These are phyloP conservation scores for Penicillium sp. DNA, from an alignment of 2,329 filamentous ascomycete species.

Conservation along the genomic window DNA sequence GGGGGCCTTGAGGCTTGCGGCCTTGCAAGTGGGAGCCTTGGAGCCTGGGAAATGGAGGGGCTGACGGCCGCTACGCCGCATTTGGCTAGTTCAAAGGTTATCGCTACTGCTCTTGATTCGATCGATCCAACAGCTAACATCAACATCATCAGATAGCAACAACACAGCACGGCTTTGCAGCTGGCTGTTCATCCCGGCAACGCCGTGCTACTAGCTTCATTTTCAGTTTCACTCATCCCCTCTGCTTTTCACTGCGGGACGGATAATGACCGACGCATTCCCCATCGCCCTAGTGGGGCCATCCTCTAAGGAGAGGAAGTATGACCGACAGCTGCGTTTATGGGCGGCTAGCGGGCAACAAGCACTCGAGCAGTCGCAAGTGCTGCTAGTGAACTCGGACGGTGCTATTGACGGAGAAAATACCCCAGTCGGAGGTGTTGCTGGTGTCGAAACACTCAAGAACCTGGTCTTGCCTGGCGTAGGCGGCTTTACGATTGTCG, in stretches of 20 bases:
- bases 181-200: neutral
- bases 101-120: neutral
- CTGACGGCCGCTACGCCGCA: neutral
- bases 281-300: constrained; percentile 41
- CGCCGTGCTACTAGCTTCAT: neutral
- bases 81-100: neutral
- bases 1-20: neutral
- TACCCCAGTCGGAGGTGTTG: constrained; percentile 66
- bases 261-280: constrained; percentile 34
- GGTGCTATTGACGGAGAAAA: constrained; percentile 33
- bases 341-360: constrained; percentile 93
- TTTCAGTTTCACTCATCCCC: neutral
- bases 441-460: constrained; percentile 88
- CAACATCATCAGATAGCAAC: neutral
- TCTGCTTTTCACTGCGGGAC: neutral
- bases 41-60: neutral
- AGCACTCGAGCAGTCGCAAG: constrained; percentile 82
- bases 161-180: neutral
- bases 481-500: constrained; percentile 86
- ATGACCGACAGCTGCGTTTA: constrained; percentile 89
- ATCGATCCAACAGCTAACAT: neutral
- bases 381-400: constrained; percentile 80
- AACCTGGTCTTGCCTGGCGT: constrained; percentile 94
- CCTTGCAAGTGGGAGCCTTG: neutral
- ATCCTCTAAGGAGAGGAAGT: constrained; percentile 67